Evolutionary conservation across 169 alveolate species (phyloP), one percentile per base, ranked within the genome.

Genomic region (Theileria parva): DNA sequence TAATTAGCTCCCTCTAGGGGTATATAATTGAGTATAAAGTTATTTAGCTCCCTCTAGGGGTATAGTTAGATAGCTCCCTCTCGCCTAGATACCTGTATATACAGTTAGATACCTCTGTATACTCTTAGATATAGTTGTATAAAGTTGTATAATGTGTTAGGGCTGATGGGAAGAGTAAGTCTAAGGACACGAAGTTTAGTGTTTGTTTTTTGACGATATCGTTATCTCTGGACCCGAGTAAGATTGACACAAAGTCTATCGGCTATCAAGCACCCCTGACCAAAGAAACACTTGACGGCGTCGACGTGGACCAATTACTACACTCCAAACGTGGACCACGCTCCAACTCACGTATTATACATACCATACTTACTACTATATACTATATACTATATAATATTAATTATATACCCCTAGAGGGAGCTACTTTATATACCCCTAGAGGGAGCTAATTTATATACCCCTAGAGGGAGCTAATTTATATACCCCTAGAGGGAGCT

Each of bases 201-300:
- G 88, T 81, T 39, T 81, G 88, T 61, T 81, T 81, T 60, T 25
- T 81, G 66, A 74, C 88, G 5, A 68, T 81, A 30, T 53, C 78
- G 9, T 39, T 81, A 21, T 66, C 88, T 8, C 1, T 81, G 79
- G 88, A 81, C 60, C 88, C 88, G 5, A 19, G 60, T 28, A 73
- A 81, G 28, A 64, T 81, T 12, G 88, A 81, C 66, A 67, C 74
- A 28, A 44, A 68, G 3, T 77, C 88, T 53, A 64, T 77, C 32
- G 88, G 88, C 21, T 81, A 81, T 32, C 88, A 81, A 51, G 55
- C 77, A 70, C 88, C 88, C 21, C 74, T 81, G 15, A 34, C 84
- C 15, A 73, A 81, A 23, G 88, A 81, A 51, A 57, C 51, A 9
- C 25, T 81, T 28, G 83, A 60, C 64, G 88, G 71, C 13, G 85